Evolutionary conservation across 2,329 filamentous ascomycete species (phyloP).

Genomic region (Ceratocystis lukuohia): DNA sequence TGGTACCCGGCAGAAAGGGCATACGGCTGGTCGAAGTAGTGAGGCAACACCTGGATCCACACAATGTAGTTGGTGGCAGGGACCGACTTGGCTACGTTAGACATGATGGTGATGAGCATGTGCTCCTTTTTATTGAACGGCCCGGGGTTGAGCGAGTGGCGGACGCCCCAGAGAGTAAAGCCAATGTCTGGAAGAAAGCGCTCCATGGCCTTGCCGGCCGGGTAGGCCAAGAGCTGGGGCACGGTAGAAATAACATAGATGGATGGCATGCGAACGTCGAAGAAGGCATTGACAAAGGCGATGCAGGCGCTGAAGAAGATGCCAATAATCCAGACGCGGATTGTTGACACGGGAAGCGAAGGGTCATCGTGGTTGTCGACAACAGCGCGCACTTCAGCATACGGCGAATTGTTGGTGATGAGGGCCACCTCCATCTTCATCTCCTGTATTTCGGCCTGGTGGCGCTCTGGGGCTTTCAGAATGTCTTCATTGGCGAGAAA

Average conservation of each 20-base stretch:
- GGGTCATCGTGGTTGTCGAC: conserved; percentile 43
- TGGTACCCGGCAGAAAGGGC: conserved; percentile 37
- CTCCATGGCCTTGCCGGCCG: conserved; percentile 35
- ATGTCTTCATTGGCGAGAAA: conserved; percentile 25
- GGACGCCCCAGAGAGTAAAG: conserved; percentile 29
- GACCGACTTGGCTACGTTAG: conserved; percentile 35
- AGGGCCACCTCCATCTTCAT: conserved; percentile 41
- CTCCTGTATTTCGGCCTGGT: conserved; percentile 33
- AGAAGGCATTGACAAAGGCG: conserved; percentile 40
- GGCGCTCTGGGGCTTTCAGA: conserved; percentile 30
- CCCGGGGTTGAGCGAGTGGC: conserved; percentile 33
- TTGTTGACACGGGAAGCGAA: conserved; percentile 34
- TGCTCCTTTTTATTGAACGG: conserved; percentile 44
- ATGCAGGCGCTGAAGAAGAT: conserved; percentile 34
- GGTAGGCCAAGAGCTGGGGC: conserved; percentile 40
- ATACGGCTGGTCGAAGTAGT: conserved; percentile 39
- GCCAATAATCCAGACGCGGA: conserved; percentile 40
- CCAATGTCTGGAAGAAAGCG: conserved; percentile 33
- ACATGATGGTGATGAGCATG: conserved; percentile 43
- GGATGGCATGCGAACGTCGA: conserved; percentile 39
- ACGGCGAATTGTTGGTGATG: conserved; percentile 41
- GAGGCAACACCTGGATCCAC: conserved; percentile 36
- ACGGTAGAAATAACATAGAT: conserved; percentile 40
- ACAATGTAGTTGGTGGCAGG: conserved; percentile 39
- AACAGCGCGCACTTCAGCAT: conserved; percentile 41